phyloP scores from a whole-genome alignment of 768 basidiomycete species.

The Boletus rufocinnamomeus region DNA sequence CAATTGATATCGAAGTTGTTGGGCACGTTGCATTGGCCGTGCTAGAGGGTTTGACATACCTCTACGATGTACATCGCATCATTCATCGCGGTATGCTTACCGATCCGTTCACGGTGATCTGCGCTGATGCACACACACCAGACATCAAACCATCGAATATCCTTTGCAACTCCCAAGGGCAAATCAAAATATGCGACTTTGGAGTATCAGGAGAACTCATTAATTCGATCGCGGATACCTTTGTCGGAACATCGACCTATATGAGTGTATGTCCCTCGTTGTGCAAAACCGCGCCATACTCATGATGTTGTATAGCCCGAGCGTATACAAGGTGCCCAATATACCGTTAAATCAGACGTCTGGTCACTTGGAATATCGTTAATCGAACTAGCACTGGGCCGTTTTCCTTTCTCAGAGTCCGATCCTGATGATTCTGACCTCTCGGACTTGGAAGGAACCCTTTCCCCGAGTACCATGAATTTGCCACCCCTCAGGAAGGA shows the following conservation, averaged over 20 bases:
- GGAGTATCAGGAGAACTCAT: slow-evolving; percentile 98
- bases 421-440: slow-evolving; percentile 73
- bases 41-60: slow-evolving; percentile 91
- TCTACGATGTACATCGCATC: slow-evolving; percentile 96
- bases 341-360: slow-evolving; percentile 98
- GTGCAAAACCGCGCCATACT: slow-evolving; percentile 15
- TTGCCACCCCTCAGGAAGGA: slow-evolving; percentile 39
- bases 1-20: slow-evolving; percentile 91
- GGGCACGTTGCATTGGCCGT: slow-evolving; percentile 95
- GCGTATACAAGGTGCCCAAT: slow-evolving; percentile 97
- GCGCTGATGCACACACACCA: slow-evolving; percentile 38
- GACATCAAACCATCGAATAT: slow-evolving; percentile 99
- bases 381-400: slow-evolving; percentile 94
- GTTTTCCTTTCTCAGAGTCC: slow-evolving; percentile 94
- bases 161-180: slow-evolving; percentile 87
- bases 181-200: slow-evolving; percentile 99
- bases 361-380: slow-evolving; percentile 98
- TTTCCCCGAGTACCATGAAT: slow-evolving; percentile 64
- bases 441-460: slow-evolving; percentile 79
- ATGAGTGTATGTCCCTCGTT: slow-evolving; percentile 80
- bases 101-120: background rate
- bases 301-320: slow-evolving; percentile 69
- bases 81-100: slow-evolving; percentile 90
- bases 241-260: slow-evolving; percentile 98
- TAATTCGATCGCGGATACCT: slow-evolving; percentile 98